Evolutionary conservation across 2,329 filamentous ascomycete species (phyloP), one percentile per base, ranked within the genome.

Genomic region (Phaeosphaeria sp.): DNA sequence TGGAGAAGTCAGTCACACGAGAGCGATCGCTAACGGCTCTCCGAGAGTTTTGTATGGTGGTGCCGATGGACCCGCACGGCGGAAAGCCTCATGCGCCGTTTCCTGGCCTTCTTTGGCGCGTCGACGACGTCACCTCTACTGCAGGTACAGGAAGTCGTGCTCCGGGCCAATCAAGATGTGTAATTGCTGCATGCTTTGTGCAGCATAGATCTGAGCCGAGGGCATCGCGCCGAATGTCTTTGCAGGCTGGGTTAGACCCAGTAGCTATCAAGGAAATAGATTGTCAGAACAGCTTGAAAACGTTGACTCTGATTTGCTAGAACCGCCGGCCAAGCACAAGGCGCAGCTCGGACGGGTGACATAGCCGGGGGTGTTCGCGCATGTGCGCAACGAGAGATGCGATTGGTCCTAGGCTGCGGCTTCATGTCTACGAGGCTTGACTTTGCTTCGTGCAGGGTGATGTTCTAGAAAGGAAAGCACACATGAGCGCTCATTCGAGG

Each of bases 41-140:
- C 25, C 43, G 54, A 51, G 18, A 52, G 53, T 69, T 69, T 67
- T 73, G 68, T 72, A 73, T 30, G 13, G 22, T 25, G n/a, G 23
- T 47, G 18, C 46, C 3, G 11, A 22, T 25, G n/a, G 23, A 13
- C 22, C 46, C 46, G 46, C 22, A n/a, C 17, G 3, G 30, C 22
- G 22, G 9, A 47, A 18, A 30, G 42, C 51, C 22, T 11, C 22
- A 51, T 21, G 5, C 10, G 18, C 15, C 11, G 18, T 25, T 50
- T 46, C 39, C n/a, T 41, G 18, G 48, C 22, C 13, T 30, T 22
- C 27, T 13, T 27, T 27, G 15, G 41, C 21, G 6, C 43, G 30
- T 49, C 39, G 6, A 21, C 42, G 41, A 42, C 54, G 30, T 56
- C 49, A 56, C 46, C 13, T 20, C 42, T 47, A 42, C 48, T 52